Conservation (phyloP, 768 basidiomycete genomes). For the Dioszegia aurantiaca region DNA sequence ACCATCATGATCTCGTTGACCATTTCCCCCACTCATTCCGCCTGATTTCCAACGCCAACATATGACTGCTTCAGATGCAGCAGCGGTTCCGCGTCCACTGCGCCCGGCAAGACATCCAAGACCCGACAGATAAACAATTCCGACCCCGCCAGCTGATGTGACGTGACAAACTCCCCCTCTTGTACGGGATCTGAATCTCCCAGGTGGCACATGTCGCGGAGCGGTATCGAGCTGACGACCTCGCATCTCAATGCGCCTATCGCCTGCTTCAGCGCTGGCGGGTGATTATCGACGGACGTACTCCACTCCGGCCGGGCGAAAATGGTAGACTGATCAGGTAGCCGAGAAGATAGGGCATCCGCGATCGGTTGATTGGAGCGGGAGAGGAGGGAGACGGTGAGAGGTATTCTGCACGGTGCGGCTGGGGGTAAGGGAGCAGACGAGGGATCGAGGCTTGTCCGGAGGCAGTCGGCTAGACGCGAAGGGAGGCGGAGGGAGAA, state of each 20-base stretch:
- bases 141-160: slow-evolving; percentile 49
- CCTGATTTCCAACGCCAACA: slow-evolving; percentile 14
- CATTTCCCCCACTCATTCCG: too few relatives aligned
- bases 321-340: slow-evolving; percentile 49
- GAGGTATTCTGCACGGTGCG: slow-evolving; percentile 31
- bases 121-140: slow-evolving; percentile 81
- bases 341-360: slow-evolving; percentile 66
- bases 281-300: neutral
- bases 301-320: slow-evolving; percentile 12
- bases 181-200: too few relatives aligned
- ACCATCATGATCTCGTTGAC: too few relatives aligned
- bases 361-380: slow-evolving; percentile 65
- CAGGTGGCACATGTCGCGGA: slow-evolving; percentile 56
- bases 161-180: neutral
- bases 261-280: slow-evolving; percentile 43
- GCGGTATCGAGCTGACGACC: slow-evolving; percentile 64
- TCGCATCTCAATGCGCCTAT: slow-evolving; percentile 75
- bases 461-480: slow-evolving; percentile 64
- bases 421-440: neutral
- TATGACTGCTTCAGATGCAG: slow-evolving; percentile 22
- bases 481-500: slow-evolving; percentile 89
- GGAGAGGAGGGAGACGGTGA: slow-evolving; percentile 74
- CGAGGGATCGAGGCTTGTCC: neutral
- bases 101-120: slow-evolving; percentile 59
- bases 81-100: slow-evolving; percentile 27